These are phyloP conservation scores for Vanderwaltozyma tropicalis DNA, from an alignment of 805 yeast genomes.

Conservation along the genomic window DNA sequence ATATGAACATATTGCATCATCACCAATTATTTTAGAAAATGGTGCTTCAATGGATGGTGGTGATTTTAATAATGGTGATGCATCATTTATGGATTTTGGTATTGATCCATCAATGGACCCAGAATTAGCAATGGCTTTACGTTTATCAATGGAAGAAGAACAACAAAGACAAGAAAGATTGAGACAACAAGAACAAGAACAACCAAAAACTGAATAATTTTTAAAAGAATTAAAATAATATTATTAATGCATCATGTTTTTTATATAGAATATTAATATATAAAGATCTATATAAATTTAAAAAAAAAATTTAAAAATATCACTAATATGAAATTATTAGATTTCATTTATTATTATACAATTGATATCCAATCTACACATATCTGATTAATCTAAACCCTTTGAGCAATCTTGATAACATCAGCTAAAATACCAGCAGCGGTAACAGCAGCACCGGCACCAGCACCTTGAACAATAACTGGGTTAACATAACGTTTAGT, in stretches of 20 bases:
- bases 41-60: conserved; percentile 27
- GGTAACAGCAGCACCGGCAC: conserved; percentile 71
- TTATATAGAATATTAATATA: background rate
- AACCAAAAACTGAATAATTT: conserved; percentile 1
- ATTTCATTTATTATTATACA: too few relatives aligned
- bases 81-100: conserved; percentile 50
- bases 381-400: conserved; percentile 33
- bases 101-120: conserved; percentile 91
- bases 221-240: background rate
- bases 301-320: too few relatives aligned
- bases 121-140: conserved; percentile 89
- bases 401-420: conserved; percentile 81
- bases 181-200: conserved; percentile 26
- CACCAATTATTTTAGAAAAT: conserved; percentile 63
- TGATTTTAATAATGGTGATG: conserved; percentile 29
- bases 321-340: too few relatives aligned
- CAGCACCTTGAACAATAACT: conserved; percentile 95
- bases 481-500: conserved; percentile 91
- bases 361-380: background rate
- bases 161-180: conserved; percentile 81
- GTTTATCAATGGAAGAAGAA: conserved; percentile 92
- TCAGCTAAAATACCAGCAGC: conserved; percentile 93
- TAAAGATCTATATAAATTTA: background rate
- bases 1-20: conserved; percentile 68
- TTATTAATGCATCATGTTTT: background rate